Base-by-base conservation (phyloP, 805 yeast genomes). In the Starmerella stigmatis region DNA sequence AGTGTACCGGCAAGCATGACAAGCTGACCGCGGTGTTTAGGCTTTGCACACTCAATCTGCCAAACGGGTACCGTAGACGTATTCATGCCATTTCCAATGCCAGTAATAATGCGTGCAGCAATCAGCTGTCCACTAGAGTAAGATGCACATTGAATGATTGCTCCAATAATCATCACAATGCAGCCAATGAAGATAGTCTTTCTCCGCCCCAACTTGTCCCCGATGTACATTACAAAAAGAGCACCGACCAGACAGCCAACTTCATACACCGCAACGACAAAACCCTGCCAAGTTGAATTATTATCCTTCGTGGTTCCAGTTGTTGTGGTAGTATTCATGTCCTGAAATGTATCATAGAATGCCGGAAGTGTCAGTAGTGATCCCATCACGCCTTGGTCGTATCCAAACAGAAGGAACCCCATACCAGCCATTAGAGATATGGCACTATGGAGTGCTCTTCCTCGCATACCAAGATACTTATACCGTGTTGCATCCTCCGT, bases 351-450 rank as follows among this genome's bases (percentile, higher is more conserved):
- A 12, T 41, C 71, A 16, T 45, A 47, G 35, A 50, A 50, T 5
- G 54, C 13, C 5, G 54, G 54, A 2, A 50, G 46, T 13, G 54
- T 50, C 17, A 50, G 43, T 13, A 50, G 33, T 2, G 54, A 50
- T 4, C 54, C 54, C 86, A 81, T 80, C 41, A 81, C 73, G 59
- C 89, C 89, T 61, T 81, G 89, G 58, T 81, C 86, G 56, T 79
- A 81, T 46, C 89, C 89, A 56, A 81, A 81, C 43, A 81, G 69
- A 7, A 75, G 68, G 58, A 79, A 79, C 1, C 81, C 84, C 40
- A 71, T 60, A 41, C 77, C 76, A 41, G 86, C 80, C 35, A 75
- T 70, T 37, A 72, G 63, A 4, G 86, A 72, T 35, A 74, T 65
- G 26, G 68, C 57, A 12, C 35, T 36, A 22, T 50, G 51, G 4